phyloP scores from a whole-genome alignment of 2,329 filamentous ascomycete genomes.

The Cordyceps pruinosa region DNA sequence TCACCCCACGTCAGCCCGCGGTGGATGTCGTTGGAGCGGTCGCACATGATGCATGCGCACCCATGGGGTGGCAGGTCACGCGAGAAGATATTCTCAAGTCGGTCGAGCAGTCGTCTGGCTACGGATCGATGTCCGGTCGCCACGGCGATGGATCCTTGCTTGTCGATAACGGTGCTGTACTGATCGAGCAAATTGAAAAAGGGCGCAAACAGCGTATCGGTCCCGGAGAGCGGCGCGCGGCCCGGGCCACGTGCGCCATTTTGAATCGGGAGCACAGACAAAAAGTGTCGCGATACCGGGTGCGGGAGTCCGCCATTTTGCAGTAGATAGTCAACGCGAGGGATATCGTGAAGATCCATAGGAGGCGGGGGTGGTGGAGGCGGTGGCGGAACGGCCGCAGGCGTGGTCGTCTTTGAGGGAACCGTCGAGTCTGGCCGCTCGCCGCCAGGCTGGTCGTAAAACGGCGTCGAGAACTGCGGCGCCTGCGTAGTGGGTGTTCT shows the following conservation, averaged over 20 bases:
- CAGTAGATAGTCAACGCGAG: constrained; percentile 84
- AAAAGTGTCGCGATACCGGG: constrained; percentile 64
- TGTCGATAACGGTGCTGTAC: constrained; percentile 73
- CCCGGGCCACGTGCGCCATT: constrained; percentile 54
- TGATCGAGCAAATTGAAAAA: constrained; percentile 79
- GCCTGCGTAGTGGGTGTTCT: constrained; percentile 54
- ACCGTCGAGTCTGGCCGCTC: constrained; percentile 27
- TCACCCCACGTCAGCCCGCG: constrained; percentile 89
- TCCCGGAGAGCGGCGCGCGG: constrained; percentile 57
- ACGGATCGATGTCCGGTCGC: constrained; percentile 93
- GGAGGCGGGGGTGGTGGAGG: constrained; percentile 59
- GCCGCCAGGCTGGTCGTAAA: constrained; percentile 35
- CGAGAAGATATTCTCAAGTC: constrained; percentile 89
- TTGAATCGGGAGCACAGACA: constrained; percentile 55
- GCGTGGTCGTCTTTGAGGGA: constrained; percentile 34
- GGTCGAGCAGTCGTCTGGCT: constrained; percentile 81
- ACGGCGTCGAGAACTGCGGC: constrained; percentile 41
- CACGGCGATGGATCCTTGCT: constrained; percentile 84
- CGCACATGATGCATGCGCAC: constrained; percentile 83
- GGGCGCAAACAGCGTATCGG: constrained; percentile 71
- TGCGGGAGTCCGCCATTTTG: constrained; percentile 77
- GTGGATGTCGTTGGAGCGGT: constrained; percentile 52
- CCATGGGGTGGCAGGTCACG: constrained; percentile 80
- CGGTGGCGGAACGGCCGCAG: constrained; percentile 32
- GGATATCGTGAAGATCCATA: constrained; percentile 61